Percentiles rank a stretch among this genome's conserved stretches.
Conservation (phyloP, 106 monocot genomes). For the Dioscorea alata region DNA sequence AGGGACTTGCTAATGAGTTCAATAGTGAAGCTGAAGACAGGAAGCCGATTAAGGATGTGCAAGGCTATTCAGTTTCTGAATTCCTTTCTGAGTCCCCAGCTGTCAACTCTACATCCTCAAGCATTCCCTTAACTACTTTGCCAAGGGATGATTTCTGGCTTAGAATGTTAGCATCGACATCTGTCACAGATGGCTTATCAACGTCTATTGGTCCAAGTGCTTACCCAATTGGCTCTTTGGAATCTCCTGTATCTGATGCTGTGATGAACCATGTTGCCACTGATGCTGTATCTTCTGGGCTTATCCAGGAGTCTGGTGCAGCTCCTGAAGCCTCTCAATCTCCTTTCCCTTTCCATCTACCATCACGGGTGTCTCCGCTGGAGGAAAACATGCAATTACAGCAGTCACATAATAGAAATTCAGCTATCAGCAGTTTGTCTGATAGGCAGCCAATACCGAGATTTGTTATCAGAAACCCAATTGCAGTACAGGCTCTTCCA, state of each 20-base stretch:
- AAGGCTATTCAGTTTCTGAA: constrained; percentile 1
- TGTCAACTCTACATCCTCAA: not conserved
- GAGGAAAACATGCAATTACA: constrained; percentile 13
- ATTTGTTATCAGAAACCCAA: constrained; percentile 19
- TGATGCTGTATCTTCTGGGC: constrained; percentile 23
- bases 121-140: constrained; percentile 1
- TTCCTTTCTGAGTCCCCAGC: constrained; percentile 12
- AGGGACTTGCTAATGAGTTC: constrained; percentile 4
- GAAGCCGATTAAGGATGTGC: constrained; percentile 33
- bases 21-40: constrained; percentile 37
- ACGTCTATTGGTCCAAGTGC: not conserved
- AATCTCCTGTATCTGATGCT: constrained; percentile 16
- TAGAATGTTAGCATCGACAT: constrained; percentile 4
- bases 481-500: constrained; percentile 53
- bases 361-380: constrained; percentile 3
- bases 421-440: constrained; percentile 7
- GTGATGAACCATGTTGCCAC: constrained; percentile 29
- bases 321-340: constrained; percentile 1
- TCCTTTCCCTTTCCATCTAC: constrained; percentile 1
- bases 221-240: constrained; percentile 2
- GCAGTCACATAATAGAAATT: constrained; percentile 7
- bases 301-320: constrained; percentile 4
- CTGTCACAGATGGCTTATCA: not conserved
- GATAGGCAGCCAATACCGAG: constrained; percentile 17
- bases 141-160: constrained; percentile 4